A percentile compares a stretch with the other conserved stretches of the same genome.
phyloP scores from a whole-genome alignment of 176 grass and related monocot genomes.

The Oropetium thomaeum region DNA sequence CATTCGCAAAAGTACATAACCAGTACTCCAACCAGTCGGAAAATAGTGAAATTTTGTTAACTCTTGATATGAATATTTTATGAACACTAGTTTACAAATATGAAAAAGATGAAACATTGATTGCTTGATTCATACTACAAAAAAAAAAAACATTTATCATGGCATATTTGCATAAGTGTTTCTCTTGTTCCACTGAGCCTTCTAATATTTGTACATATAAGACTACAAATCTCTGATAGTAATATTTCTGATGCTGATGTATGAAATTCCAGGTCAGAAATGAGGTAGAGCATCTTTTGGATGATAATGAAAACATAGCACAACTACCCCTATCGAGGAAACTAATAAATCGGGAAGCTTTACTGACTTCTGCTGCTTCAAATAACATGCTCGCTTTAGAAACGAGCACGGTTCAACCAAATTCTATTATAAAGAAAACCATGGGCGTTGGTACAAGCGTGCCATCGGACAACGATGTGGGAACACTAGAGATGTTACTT shows the following conservation, averaged over 20 bases:
- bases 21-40: not conserved
- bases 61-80: not conserved
- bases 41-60: not conserved
- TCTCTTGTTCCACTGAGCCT: not conserved
- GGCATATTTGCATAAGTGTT: not conserved
- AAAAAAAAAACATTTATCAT: not conserved
- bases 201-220: too few relatives aligned
- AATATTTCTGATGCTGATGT: not conserved
- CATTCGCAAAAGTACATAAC: not conserved
- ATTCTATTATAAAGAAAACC: conserved; percentile 34
- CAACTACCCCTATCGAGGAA: conserved; percentile 64
- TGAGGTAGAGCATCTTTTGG: conserved; percentile 73
- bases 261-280: conserved; percentile 52
- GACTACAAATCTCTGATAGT: not conserved
- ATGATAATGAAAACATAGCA: conserved; percentile 64
- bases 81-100: not conserved
- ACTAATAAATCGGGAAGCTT: conserved; percentile 51
- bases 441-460: conserved; percentile 29
- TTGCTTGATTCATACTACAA: not conserved
- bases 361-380: conserved; percentile 20
- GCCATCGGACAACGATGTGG: conserved; percentile 34
- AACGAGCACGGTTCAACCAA: conserved; percentile 28
- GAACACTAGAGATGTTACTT: conserved; percentile 65
- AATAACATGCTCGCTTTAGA: conserved; percentile 40
- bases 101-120: not conserved